Conservation (phyloP, 176 grass and related monocot species). For the Rhipidocladum racemiflorum region DNA sequence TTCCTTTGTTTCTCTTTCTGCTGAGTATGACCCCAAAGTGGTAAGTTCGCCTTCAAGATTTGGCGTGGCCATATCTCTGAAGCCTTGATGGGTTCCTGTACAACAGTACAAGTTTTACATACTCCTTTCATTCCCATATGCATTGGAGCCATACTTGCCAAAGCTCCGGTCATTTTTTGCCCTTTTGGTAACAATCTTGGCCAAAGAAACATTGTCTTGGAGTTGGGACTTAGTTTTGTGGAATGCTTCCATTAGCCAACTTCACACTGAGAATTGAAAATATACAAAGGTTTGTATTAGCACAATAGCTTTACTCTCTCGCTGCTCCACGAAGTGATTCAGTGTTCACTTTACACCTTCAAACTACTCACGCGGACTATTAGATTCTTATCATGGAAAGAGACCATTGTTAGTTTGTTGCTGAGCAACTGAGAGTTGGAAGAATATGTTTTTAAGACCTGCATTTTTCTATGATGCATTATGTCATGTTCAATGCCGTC, state of each 20-base stretch:
- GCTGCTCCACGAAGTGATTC: not conserved
- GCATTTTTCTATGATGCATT: not conserved
- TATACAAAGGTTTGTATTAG: conserved; percentile 32
- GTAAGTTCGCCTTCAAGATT: conserved; percentile 58
- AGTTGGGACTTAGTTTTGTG: conserved; percentile 38
- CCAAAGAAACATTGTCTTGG: conserved; percentile 18
- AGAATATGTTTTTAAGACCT: not conserved
- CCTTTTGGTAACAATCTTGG: conserved; percentile 5
- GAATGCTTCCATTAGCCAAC: conserved; percentile 36
- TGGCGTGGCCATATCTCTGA: conserved; percentile 62
- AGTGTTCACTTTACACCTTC: not conserved
- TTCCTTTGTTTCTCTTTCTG: conserved; percentile 66
- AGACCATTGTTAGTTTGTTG: not conserved
- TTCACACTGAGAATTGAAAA: conserved; percentile 30
- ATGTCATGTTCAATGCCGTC: not conserved
- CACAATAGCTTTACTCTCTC: not conserved
- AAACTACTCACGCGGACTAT: not conserved
- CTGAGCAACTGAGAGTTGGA: not conserved
- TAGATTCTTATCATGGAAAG: not conserved
- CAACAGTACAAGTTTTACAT: conserved; percentile 26
- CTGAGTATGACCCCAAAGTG: conserved; percentile 75
- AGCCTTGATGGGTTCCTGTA: conserved; percentile 57
- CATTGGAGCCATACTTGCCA: conserved; percentile 25
- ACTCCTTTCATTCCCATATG: conserved; percentile 20
- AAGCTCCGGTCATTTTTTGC: conserved; percentile 11